phyloP scores from a whole-genome alignment of 352 stramenopile species.

The Thalassiosira delicatula region DNA sequence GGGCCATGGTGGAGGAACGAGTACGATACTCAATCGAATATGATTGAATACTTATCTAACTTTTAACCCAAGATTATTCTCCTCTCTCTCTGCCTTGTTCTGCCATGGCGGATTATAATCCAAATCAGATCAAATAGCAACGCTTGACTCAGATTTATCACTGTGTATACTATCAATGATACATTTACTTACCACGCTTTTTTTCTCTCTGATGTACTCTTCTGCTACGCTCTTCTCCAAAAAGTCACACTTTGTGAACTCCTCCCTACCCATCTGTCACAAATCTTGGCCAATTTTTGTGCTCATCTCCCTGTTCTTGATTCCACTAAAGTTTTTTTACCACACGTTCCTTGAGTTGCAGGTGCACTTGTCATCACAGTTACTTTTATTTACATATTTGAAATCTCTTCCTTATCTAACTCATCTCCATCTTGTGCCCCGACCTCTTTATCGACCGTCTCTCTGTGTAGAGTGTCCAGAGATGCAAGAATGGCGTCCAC shows the following conservation, averaged over 20 bases:
- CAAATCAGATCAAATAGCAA: not conserved
- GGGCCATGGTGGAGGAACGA: too few relatives aligned
- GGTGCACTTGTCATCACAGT: too few relatives aligned
- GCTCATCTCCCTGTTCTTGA: not conserved
- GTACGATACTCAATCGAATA: too few relatives aligned
- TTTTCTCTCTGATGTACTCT: not conserved
- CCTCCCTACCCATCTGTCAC: not conserved
- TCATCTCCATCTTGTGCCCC: too few relatives aligned
- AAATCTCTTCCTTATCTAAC: too few relatives aligned
- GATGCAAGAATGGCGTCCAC: not conserved
- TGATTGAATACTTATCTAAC: too few relatives aligned
- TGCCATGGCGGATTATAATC: not conserved
- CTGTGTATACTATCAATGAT: not conserved
- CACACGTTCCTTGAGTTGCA: too few relatives aligned
- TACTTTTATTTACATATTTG: too few relatives aligned
- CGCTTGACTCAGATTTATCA: not conserved
- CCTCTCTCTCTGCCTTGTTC: not conserved
- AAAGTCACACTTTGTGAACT: not conserved
- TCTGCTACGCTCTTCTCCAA: not conserved
- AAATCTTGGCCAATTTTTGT: not conserved
- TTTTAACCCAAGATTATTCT: too few relatives aligned
- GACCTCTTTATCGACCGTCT: not conserved
- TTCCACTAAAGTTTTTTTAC: too few relatives aligned
- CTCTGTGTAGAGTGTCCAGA: not conserved
- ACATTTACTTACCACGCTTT: not conserved